Base-by-base conservation (phyloP, 2,329 filamentous ascomycete species). In the Trichoderma brevicompactum region DNA sequence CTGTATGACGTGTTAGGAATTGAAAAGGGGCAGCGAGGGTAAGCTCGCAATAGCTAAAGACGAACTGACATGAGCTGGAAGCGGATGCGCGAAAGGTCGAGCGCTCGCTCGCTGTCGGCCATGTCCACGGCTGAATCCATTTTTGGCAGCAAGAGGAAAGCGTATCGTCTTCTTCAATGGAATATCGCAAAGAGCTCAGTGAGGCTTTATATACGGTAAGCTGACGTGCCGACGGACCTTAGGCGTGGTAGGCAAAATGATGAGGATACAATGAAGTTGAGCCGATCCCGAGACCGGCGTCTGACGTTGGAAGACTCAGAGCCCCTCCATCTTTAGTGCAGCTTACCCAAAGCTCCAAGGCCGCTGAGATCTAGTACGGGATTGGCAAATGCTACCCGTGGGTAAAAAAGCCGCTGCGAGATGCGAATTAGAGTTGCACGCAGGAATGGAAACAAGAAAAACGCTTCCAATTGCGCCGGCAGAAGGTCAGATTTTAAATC, bases 41-140 rank as follows among this genome's bases (percentile, higher is more conserved):
- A 10, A 62, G 60, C 40, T 28, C 32, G 17, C 12, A 12, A 23
- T 15, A 19, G 48, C 38, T 19, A 44, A 36, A 10, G 17, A 40
- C 19, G n/a, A 41, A 70, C 87, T 79, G 79, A 96, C 94, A 97
- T 96, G 68, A 97, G 82, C 78, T 97, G 92, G 79, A 92, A 96
- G 69, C 95, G 92, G 76, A 98, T 99, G 75, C 95, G 92, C 68
- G 88, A 85, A 55, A 99, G 86, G 76, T 98, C 94, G 73, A 99
- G 82, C 15, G 94, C 94, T 81, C 92, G 91, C 70, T 87, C 87
- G 74, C 89, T 87, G 79, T 98, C 91, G 44, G 89, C 92, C 67
- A 97, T 87, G 77, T 97, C 93, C 74, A 98, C 92, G 54, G 92
- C 87, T 17, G 91, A 85, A 77, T 99, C 95, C 95, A 99, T 99